These are phyloP conservation scores for Candida wancherniae DNA, from an alignment of 805 yeast species.

Conservation along the genomic window DNA sequence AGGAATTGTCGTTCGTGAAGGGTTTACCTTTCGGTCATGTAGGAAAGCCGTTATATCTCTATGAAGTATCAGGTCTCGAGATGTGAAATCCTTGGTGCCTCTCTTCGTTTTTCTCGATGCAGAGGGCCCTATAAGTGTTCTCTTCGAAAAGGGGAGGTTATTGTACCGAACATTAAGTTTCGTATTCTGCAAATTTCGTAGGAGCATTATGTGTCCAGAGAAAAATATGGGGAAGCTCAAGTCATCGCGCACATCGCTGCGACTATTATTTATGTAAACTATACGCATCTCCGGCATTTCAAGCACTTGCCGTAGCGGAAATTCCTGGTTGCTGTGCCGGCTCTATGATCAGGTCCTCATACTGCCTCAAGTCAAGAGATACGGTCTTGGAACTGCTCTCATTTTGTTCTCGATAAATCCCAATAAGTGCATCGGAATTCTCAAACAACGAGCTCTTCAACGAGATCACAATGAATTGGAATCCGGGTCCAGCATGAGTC, in stretches of 20 bases:
- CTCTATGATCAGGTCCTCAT: no score
- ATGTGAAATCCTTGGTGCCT: conserved; percentile 28
- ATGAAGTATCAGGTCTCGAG: conserved; percentile 20
- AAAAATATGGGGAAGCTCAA: no score
- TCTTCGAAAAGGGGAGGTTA: no score
- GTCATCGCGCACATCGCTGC: no score
- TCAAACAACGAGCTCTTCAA: conserved; percentile 84
- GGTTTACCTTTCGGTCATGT: conserved; percentile 3
- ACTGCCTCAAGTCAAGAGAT: conserved; percentile 65
- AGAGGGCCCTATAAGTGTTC: no score
- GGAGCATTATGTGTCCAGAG: no score
- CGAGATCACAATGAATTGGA: conserved; percentile 91
- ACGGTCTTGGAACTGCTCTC: conserved; percentile 69
- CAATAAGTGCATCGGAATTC: conserved; percentile 84
- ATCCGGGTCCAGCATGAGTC: conserved; percentile 65
- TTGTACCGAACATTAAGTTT: no score
- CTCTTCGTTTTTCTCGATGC: conserved; percentile 26
- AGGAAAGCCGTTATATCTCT: conserved; percentile 25
- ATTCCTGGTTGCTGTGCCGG: no score
- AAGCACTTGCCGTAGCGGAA: no score
- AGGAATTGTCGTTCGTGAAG: conserved; percentile 18
- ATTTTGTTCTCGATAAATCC: conserved; percentile 79
- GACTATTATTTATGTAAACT: no score
- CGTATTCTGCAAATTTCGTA: no score
- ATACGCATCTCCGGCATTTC: no score